Conservation (phyloP, 805 yeast species). For the Trichomonascus vanleenenianus region DNA sequence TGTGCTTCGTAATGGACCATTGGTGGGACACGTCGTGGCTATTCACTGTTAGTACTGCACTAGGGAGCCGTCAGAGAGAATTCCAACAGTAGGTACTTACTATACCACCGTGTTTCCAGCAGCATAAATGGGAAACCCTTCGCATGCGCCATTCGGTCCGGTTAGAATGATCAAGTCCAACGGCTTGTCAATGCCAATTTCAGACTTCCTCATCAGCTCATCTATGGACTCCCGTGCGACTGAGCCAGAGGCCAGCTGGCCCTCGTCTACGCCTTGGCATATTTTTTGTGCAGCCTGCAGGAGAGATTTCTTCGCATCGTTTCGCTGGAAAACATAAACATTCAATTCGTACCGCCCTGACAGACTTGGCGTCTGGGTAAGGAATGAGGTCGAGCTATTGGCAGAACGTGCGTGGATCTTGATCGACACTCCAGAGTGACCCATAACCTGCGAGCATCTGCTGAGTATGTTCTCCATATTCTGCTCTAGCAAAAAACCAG, state of each 20-base stretch:
- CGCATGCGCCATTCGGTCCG: conserved; percentile 3
- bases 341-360: background rate
- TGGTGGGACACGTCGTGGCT: background rate
- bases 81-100: conserved; percentile 3
- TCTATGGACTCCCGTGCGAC: too few relatives aligned
- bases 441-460: background rate
- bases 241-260: too few relatives aligned
- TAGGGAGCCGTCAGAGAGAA: background rate
- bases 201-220: background rate
- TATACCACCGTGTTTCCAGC: conserved; percentile 2
- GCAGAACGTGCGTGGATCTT: background rate
- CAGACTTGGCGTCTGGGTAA: background rate
- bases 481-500: conserved; percentile 3
- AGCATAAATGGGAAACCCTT: conserved; percentile 10
- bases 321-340: background rate
- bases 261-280: too few relatives aligned
- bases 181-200: background rate
- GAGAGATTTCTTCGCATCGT: too few relatives aligned
- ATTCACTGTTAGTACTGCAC: background rate
- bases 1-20: background rate
- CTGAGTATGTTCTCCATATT: background rate
- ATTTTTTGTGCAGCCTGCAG: too few relatives aligned
- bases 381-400: background rate
- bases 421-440: background rate
- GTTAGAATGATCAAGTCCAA: conserved; percentile 5